A percentile compares a stretch with the other conserved stretches of the same genome.
Conservation (phyloP, 495 filamentous ascomycete species). For the Cetradonia linearis region DNA sequence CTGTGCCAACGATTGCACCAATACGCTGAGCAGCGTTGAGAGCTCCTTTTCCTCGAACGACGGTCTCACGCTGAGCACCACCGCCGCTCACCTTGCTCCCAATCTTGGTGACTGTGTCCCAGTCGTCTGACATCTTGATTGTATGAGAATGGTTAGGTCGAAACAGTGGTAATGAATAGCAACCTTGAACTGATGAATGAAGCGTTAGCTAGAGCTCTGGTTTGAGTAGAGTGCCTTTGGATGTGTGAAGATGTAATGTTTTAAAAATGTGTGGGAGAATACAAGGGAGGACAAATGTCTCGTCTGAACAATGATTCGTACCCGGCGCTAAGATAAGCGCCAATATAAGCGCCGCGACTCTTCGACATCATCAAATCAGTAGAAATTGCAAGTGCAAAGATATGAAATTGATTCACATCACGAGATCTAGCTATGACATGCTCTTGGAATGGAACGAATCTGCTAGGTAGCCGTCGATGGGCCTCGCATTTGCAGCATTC, state of each 20-base stretch:
- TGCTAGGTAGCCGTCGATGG: slow-evolving; percentile 3
- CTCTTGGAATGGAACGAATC: not conserved
- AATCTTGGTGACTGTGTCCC: slow-evolving; percentile 89
- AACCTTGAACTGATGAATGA: not conserved
- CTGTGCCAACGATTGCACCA: slow-evolving; percentile 67
- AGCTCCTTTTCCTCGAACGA: slow-evolving; percentile 75
- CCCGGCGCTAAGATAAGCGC: slow-evolving; percentile 17
- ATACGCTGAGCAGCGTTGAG: slow-evolving; percentile 81
- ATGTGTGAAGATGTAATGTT: not conserved
- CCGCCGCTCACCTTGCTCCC: slow-evolving; percentile 66
- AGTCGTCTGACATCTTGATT: slow-evolving; percentile 55
- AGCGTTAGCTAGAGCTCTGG: not conserved
- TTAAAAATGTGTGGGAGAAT: not conserved
- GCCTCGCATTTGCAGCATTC: not conserved
- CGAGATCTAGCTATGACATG: not conserved
- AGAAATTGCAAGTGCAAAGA: not conserved
- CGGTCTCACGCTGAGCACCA: slow-evolving; percentile 62
- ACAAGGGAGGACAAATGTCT: not conserved
- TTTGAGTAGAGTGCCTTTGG: slow-evolving; percentile 1
- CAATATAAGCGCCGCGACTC: slow-evolving; percentile 1
- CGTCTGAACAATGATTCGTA: slow-evolving; percentile 12
- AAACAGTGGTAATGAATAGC: not conserved
- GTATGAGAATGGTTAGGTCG: not conserved
- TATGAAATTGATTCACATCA: not conserved
- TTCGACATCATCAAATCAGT: not conserved